These are phyloP conservation scores for Geotrichum siamense DNA, from an alignment of 1,139 yeast genomes.

Conservation along the genomic window DNA sequence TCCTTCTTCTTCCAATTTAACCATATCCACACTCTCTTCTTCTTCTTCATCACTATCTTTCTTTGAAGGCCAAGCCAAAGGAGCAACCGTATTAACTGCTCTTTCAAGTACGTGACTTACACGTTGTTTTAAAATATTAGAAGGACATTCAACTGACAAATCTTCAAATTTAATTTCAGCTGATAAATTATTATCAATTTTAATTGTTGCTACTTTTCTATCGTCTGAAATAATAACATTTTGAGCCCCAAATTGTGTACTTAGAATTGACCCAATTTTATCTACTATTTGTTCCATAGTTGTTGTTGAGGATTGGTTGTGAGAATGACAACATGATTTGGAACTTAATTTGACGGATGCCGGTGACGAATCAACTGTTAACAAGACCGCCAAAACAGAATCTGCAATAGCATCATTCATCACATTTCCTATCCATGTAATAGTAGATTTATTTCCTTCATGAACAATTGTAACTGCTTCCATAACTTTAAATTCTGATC, in stretches of 20 bases:
- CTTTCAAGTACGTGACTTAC: conserved; percentile 72
- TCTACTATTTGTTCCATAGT: conserved; percentile 41
- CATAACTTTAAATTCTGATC: conserved; percentile 42
- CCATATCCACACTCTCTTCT: not conserved
- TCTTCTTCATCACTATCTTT: conserved; percentile 2
- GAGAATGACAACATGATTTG: conserved; percentile 38
- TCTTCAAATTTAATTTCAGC: conserved; percentile 63
- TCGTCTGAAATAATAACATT: conserved; percentile 44
- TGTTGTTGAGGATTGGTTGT: conserved; percentile 19
- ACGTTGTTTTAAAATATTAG: conserved; percentile 72
- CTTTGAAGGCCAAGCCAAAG: conserved; percentile 41
- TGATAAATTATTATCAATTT: conserved; percentile 64
- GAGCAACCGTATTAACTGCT: conserved; percentile 77
- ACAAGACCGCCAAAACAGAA: conserved; percentile 78
- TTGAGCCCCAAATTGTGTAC: conserved; percentile 79
- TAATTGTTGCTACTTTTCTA: conserved; percentile 45
- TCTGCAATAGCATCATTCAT: conserved; percentile 94
- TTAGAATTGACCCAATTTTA: conserved; percentile 56
- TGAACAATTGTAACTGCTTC: conserved; percentile 37
- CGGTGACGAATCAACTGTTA: conserved; percentile 91
- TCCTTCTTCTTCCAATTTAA: conserved; percentile 6
- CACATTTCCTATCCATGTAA: conserved; percentile 89
- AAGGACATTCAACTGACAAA: conserved; percentile 66
- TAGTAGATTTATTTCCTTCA: conserved; percentile 36
- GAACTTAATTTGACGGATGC: conserved; percentile 87